phyloP scores from a whole-genome alignment of 345 rosid species.

The Noccaea bulbosa region DNA sequence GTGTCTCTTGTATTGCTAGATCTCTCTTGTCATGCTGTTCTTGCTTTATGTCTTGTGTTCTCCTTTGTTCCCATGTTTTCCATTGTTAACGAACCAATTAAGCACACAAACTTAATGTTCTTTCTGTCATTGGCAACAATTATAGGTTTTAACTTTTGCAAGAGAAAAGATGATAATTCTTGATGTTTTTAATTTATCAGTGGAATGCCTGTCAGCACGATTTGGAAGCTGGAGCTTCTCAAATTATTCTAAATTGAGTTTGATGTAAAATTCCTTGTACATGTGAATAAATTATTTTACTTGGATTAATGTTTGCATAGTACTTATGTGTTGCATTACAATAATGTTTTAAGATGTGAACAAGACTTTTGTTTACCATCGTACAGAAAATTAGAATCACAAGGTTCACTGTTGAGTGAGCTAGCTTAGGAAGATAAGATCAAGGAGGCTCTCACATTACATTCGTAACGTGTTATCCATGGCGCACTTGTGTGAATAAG shows the following conservation, averaged over 20 bases:
- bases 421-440: not conserved
- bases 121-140: not conserved
- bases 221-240: not conserved
- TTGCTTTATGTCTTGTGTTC: slow-evolving; percentile 10
- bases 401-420: not conserved
- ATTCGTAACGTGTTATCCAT: not conserved
- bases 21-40: slow-evolving; percentile 7
- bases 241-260: not conserved
- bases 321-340: not conserved
- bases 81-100: not conserved
- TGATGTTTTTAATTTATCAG: not conserved
- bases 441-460: not conserved
- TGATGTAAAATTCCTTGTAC: not conserved
- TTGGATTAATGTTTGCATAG: slow-evolving; percentile 10
- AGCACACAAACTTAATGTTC: not conserved
- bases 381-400: not conserved
- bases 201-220: not conserved
- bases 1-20: not conserved
- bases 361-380: not conserved
- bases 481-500: not conserved
- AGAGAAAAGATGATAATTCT: slow-evolving; percentile 1
- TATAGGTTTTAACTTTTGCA: not conserved
- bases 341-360: not conserved
- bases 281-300: not conserved
- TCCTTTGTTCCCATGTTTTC: slow-evolving; percentile 5